Evolutionary conservation across 495 filamentous ascomycete species (phyloP), one percentile per base, ranked within the genome.

Genomic region (Aspergillus asperescens): DNA sequence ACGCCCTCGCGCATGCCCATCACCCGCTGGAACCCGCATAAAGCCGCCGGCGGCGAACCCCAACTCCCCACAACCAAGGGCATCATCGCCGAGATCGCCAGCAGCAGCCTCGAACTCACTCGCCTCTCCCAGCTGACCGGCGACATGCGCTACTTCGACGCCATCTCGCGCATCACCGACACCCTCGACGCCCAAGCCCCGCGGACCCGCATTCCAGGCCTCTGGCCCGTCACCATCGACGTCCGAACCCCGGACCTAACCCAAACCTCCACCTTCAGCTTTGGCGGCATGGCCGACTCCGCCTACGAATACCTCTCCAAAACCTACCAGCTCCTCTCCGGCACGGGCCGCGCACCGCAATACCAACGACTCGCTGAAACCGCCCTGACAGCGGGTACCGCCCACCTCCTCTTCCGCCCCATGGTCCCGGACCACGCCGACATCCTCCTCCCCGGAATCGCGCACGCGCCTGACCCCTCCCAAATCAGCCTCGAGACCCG

Each of bases 61-160:
- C 66, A 69, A 34, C 16, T 56, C 2, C 56, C 65, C 15, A 60
- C 61, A 12, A 55, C 60, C 22, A 41, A 37, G 3, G 57, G 55
- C 7, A 62, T 81, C 27, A 66, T 89, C 20, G 88, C 90, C 1
- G 91, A 96, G 64, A 66, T 96, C 34, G 89, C 89, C 0, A 88
- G 87, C 6, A 73, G 93, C 31, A 79, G 81, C 25, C 76, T 96
- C 65, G 91, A 96, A 64, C 95, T 96, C 62, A 96, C 89, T 1
- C 79, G 90, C 5, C 78, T 96, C 13, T 84, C 91, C 1, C 91
- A 96, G 67, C 72, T 96, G 25, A 96, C 90, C 0, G 78, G 83
- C 20, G 78, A 96, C 45, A 66, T 81, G 6, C 88, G 81, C 57
- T 96, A 92, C 66, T 96, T 88, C 55, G 90, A 96, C 68, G 90